Base-by-base conservation (phyloP, 169 alveolate genomes). In the Plasmodium fragile region DNA sequence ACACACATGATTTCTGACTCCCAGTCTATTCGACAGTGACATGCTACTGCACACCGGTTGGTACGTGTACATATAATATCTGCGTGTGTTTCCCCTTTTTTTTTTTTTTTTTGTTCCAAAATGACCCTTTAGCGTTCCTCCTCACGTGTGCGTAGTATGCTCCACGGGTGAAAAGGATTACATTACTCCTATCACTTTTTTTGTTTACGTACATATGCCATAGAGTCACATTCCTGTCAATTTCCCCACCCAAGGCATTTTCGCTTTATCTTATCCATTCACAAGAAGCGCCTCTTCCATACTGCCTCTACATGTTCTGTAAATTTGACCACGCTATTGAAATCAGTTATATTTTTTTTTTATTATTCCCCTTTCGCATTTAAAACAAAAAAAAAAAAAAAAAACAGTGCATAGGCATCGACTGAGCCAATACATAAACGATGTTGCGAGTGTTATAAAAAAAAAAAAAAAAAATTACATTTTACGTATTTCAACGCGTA, bases 61-160 rank as follows among this genome's bases (percentile, higher is more conserved):
- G 49, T 75, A 28, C 82, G 49, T 75, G 41, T 75, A 16, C 22
- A 18, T 75, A n/a, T 36, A 75, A 36, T 13, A 28, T 75, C 4
- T 49, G 59, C 2, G 30, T 75, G 49, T 36, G 34, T 36, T 75
- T 65, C 39, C 75, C 75, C 39, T 28, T 65, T 65, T 65, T 65
- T 65, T n/a, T n/a, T n/a, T n/a, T n/a, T n/a, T n/a, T n/a, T n/a
- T n/a, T n/a, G n/a, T n/a, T 5, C 7, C 36, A 22, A 25, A 65
- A 18, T 25, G 36, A 18, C 36, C 75, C 36, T 18, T 65, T 65
- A 6, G 75, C 13, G n/a, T 18, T 22, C 36, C 36, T 18, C 10
- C 39, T 25, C n/a, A 80, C 18, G 53, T 81, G 69, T 36, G 28
- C 70, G 18, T 81, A 81, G 69, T 49, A 52, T 81, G 43, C 11